Evolutionary conservation across 371 early-diverging fungal genomes (phyloP), one percentile per base, ranked within the genome.

Genomic region (Syncephalastrum sp.): DNA sequence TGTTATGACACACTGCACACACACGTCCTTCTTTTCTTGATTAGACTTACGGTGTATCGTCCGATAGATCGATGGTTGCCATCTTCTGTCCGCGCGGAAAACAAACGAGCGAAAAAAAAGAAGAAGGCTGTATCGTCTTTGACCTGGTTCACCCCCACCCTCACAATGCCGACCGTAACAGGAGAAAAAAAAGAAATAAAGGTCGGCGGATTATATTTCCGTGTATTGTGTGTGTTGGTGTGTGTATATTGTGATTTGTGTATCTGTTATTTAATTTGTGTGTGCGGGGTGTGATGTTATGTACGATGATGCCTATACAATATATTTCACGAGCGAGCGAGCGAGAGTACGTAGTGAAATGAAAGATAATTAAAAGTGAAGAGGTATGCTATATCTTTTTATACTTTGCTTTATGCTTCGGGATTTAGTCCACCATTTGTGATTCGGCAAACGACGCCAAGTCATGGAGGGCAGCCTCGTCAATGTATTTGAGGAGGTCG

Each of bases 381-480:
- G 6, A 46, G 47, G 6, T 46, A 46, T 46, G 47, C 47, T 19
- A 46, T 8, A 5, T n/a, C 10, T 45, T 45, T 46, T 7, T 23
- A 0, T 8, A 4, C 8, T 16, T 46, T 16, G 13, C n/a, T 12
- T 2, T 46, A 46, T 16, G 23, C 19, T 46, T 46, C 19, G n/a
- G 15, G 19, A 1, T 45, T 21, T 12, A 33, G 8, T 33, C 38
- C 38, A 33, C 12, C 38, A 46, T 19, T 29, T 50, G 51, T 17
- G 27, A 14, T 23, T 61, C 41, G 6, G 50, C 57, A 54, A 54
- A 57, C 3, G 47, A n/a, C 16, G 57, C 52, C 65, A 72, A 67
- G 42, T 61, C 59, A 33, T 62, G 47, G 6, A 64, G 49, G 15
- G 52, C 21, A 8, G 46, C 19, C 5, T 59, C 62, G 21, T 64